Evolutionary conservation across 1,284 basidiomycete genomes (phyloP), one percentile per base, ranked within the genome.

Genomic region (Tylopilus sp.): DNA sequence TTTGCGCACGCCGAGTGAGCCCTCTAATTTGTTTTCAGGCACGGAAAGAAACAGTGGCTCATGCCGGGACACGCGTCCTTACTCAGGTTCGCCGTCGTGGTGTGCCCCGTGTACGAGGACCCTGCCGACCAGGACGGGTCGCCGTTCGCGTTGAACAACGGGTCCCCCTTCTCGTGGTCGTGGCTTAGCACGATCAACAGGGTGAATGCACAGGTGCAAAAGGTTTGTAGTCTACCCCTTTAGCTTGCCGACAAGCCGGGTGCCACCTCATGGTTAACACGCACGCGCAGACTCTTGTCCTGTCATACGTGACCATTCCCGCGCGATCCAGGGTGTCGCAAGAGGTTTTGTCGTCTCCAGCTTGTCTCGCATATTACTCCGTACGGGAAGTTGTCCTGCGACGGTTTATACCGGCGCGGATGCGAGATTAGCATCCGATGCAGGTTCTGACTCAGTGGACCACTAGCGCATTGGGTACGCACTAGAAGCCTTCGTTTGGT

Each of bases 111-210:
- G 2, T 98, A 97, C 61, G 86, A 91, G 71, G 86, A 97, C 58
- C 76, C 81, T 0, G 69, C 72, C 37, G 95, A 98, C 64, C 76
- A 80, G 50, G 68, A 72, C 18, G 64, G 72, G 0, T 89, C 84
- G 5, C 78, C 77, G 2, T 81, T 85, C 57, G 69, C 75, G 41
- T 73, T 84, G 40, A 80, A 76, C 61, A 87, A 84, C 47, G 71
- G 79, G 2, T 75, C 82, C n/a, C 82, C 87, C 2, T 86, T 89
- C 61, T 76, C 83, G 28, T 99, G 97, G 97, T 82, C 90, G 11
- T 98, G 95, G 94, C 81, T 99, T 33, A 93, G 91, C 67, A 99
- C 97, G 2, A 81, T 98, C 52, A 99, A 97, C 65, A 85, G 97
- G 21, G 96, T 99, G 16, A 97, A 97, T 67, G 87, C 90, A 0